Base-by-base conservation (phyloP, 2,329 filamentous ascomycete species). In the Microcyclosporella mali region DNA sequence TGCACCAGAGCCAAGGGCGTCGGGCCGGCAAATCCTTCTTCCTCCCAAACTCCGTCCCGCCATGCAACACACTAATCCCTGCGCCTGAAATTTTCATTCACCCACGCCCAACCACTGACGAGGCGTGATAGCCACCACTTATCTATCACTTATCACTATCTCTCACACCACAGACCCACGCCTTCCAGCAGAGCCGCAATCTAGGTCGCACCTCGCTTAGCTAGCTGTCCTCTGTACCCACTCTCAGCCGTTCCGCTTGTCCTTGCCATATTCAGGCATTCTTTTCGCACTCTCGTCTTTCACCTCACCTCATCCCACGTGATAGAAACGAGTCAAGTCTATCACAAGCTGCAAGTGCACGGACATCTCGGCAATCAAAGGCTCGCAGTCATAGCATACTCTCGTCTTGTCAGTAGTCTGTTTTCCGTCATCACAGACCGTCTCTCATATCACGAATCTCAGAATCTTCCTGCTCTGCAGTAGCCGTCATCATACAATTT, bases 61-160 rank as follows among this genome's bases (percentile, higher is more conserved):
- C 37, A 27, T 36, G 8, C 39, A 10, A 31, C 38, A 45, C 38
- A 38, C 36, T 40, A 45, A 41, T 32, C 36, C 40, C 43, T 44
- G 43, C 47, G 32, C 33, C 21, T 18, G 37, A 45, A 43, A 29
- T 36, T 41, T 30, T 37, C 15, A 19, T 28, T 36, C 19, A 31
- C 9, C 6, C 21, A 25, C 6, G 21, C 21, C 21, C 21, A 25
- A 25, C 21, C 21, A 25, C 9, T 6, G 9, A 25, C 21, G 21
- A 25, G 21, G 6, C 21, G 4, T 9, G 21, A 25, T 9, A 6
- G 21, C 21, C 21, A 6, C 21, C 21, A 6, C 21, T 40, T 29
- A 46, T 37, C 25, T 35, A 35, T 40, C 42, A 45, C 41, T n/a
- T n/a, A n/a, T n/a, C 40, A 14, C 43, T 29, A 46, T 37, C 25